Percentiles rank a stretch among this genome's conserved stretches.
These are phyloP conservation scores for Venturia effusa DNA, from an alignment of 2,329 filamentous ascomycete genomes.

Conservation along the genomic window DNA sequence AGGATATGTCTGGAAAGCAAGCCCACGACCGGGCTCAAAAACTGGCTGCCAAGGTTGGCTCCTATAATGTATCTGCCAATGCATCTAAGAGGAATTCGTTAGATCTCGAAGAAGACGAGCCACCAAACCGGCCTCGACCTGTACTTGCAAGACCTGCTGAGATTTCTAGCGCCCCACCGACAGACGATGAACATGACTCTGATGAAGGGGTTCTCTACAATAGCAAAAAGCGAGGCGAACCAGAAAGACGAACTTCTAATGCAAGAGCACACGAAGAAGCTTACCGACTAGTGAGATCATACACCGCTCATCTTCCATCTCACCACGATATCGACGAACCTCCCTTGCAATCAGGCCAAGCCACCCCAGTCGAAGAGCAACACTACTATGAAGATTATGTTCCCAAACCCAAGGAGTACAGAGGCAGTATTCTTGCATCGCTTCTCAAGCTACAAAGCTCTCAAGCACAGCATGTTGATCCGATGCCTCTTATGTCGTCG, in stretches of 20 bases:
- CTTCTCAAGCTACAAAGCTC: constrained; percentile 59
- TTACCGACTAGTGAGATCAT: constrained; percentile 1
- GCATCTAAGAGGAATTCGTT: constrained; percentile 1
- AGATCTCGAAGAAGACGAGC: neutral
- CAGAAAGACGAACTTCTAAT: neutral
- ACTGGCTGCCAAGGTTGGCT: constrained; percentile 8
- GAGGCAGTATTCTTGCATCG: constrained; percentile 61
- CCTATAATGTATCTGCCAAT: constrained; percentile 6
- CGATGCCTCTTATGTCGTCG: neutral
- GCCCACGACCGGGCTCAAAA: constrained; percentile 9
- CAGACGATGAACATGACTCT: constrained; percentile 2
- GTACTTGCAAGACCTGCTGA: neutral
- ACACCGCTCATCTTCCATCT: neutral
- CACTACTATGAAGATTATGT: constrained; percentile 53
- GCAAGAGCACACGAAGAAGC: constrained; percentile 1
- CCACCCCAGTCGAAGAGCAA: constrained; percentile 36
- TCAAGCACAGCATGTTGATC: neutral
- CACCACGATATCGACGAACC: neutral
- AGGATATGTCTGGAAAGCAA: constrained; percentile 1
- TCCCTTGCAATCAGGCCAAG: constrained; percentile 32
- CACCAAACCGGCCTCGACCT: neutral
- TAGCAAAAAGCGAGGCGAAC: neutral
- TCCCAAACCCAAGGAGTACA: constrained; percentile 55
- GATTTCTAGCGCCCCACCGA: neutral
- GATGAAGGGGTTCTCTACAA: neutral